These are phyloP conservation scores for Lepiota brunneoincarnata DNA, from an alignment of 768 basidiomycete species.

Conservation along the genomic window DNA sequence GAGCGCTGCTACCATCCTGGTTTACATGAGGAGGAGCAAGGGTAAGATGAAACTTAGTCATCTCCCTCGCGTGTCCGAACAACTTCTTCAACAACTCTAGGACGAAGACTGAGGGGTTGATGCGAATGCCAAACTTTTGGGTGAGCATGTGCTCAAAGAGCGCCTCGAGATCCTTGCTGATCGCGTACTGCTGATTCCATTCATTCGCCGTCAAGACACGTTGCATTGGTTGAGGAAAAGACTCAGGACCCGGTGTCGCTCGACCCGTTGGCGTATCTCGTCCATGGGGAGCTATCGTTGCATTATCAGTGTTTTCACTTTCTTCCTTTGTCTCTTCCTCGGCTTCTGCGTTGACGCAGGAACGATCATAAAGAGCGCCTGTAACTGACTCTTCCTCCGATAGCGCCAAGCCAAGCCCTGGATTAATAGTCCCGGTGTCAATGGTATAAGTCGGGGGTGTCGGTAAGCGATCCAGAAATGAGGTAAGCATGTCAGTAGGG, in stretches of 20 bases:
- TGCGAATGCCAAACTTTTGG: constrained; percentile 49
- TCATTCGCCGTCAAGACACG: constrained; percentile 18
- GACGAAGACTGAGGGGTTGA: constrained; percentile 48
- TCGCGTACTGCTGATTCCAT: constrained; percentile 41
- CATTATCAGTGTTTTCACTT: constrained; percentile 26
- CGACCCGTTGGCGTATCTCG: background rate
- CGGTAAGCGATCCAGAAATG: constrained; percentile 19
- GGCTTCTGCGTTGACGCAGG: constrained; percentile 23
- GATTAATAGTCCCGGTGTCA: constrained; percentile 15
- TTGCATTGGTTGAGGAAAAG: background rate
- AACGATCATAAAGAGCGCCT: constrained; percentile 22
- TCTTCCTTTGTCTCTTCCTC: constrained; percentile 25
- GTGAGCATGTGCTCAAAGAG: constrained; percentile 62
- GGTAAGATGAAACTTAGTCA: constrained; percentile 50
- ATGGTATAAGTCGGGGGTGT: constrained; percentile 27
- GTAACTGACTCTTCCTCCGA: constrained; percentile 18
- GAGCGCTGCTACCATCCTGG: background rate
- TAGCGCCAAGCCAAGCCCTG: constrained; percentile 24
- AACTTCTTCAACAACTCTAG: constrained; percentile 41
- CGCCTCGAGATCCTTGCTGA: constrained; percentile 48
- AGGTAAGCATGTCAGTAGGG: constrained; percentile 3
- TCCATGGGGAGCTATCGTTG: constrained; percentile 12
- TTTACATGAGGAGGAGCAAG: constrained; percentile 43
- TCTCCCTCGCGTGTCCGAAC: constrained; percentile 52
- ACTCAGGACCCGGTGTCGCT: constrained; percentile 4